A percentile compares a stretch with the other conserved stretches of the same genome.
Conservation (phyloP, 495 filamentous ascomycete genomes). For the Penicillium diatomitis region DNA sequence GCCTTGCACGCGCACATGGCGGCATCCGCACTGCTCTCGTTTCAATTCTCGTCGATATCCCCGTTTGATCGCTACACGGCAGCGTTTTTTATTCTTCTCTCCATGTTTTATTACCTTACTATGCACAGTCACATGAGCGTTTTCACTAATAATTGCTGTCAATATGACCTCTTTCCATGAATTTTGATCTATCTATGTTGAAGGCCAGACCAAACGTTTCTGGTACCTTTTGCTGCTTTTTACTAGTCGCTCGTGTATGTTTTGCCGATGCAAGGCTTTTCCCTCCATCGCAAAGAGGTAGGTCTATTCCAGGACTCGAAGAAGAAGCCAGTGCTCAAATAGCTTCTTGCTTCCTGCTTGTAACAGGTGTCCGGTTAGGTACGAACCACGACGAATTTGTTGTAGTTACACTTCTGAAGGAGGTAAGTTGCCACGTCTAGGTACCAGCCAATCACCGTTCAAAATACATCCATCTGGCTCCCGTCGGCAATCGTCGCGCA, state of each 20-base stretch:
- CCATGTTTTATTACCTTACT: constrained; percentile 2
- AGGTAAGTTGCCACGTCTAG: background rate
- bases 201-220: too few relatives aligned
- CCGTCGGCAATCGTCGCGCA: constrained; percentile 7
- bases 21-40: background rate
- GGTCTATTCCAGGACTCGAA: too few relatives aligned
- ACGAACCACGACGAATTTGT: too few relatives aligned
- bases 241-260: too few relatives aligned
- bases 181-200: too few relatives aligned
- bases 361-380: background rate
- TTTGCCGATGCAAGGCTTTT: too few relatives aligned
- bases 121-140: background rate
- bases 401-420: too few relatives aligned
- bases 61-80: constrained; percentile 1
- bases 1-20: background rate
- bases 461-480: background rate
- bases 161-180: background rate
- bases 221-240: background rate
- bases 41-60: constrained; percentile 4
- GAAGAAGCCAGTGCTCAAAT: too few relatives aligned
- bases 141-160: constrained; percentile 1
- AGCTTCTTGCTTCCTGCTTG: background rate
- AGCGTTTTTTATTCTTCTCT: background rate
- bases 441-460: background rate
- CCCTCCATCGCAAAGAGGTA: too few relatives aligned